Evolutionary conservation across 495 filamentous ascomycete species (phyloP).

Genomic region (Penicillium ucsense): DNA sequence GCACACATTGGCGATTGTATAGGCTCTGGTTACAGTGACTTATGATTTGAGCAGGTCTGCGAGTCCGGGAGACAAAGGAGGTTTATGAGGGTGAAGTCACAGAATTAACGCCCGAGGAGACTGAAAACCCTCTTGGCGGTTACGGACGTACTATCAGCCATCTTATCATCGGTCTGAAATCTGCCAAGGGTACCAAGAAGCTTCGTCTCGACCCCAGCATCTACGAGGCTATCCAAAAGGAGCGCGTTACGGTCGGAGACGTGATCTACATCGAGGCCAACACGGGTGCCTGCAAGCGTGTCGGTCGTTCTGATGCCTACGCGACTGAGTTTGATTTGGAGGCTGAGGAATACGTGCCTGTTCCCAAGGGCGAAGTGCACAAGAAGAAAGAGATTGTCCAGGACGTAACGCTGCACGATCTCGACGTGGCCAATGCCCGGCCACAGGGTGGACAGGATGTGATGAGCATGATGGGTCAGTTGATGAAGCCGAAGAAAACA

Average conservation of each 20-base stretch:
- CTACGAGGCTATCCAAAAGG: slow-evolving; percentile 98
- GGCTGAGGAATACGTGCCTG: slow-evolving; percentile 96
- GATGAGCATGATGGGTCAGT: slow-evolving; percentile 99
- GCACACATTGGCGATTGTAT: slow-evolving; percentile 4
- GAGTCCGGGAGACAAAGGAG: slow-evolving; percentile 95
- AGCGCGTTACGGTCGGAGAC: slow-evolving; percentile 89
- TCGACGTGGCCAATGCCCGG: slow-evolving; percentile 91
- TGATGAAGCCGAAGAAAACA: slow-evolving; percentile 98
- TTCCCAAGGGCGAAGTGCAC: slow-evolving; percentile 96
- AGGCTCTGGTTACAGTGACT: neutral
- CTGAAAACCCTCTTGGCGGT: slow-evolving; percentile 93
- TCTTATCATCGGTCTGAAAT: slow-evolving; percentile 80
- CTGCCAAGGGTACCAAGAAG: slow-evolving; percentile 91
- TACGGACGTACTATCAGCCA: slow-evolving; percentile 93
- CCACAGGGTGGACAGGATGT: slow-evolving; percentile 96
- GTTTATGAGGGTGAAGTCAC: slow-evolving; percentile 97
- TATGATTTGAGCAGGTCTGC: slow-evolving; percentile 43
- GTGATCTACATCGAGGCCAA: slow-evolving; percentile 99
- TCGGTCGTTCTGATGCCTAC: slow-evolving; percentile 90
- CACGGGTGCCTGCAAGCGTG: slow-evolving; percentile 92
- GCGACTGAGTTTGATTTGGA: slow-evolving; percentile 97
- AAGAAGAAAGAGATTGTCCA: slow-evolving; percentile 99
- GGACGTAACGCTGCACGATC: slow-evolving; percentile 91
- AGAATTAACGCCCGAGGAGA: slow-evolving; percentile 89
- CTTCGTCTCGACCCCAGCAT: slow-evolving; percentile 91